These are phyloP conservation scores for Chytriomyces sp. DNA, from an alignment of 192 early-diverging fungal species.

Conservation along the genomic window DNA sequence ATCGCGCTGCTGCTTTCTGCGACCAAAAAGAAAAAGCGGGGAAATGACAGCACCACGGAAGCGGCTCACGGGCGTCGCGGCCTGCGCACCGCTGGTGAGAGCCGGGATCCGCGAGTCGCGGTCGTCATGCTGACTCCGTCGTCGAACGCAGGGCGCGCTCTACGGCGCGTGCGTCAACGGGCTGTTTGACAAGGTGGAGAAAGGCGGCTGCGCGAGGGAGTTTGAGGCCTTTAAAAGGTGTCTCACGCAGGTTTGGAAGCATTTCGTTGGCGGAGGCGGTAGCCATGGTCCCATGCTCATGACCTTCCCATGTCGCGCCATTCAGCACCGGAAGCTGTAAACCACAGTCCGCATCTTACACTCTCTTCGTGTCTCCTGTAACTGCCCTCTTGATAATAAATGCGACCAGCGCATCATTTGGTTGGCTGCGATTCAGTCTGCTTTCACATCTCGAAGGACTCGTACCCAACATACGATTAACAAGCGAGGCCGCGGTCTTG, in stretches of 20 bases:
- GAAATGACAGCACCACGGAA: background rate
- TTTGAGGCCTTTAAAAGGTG: slow-evolving; percentile 25
- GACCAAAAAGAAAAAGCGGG: background rate
- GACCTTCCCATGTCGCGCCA: too few relatives aligned
- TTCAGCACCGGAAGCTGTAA: too few relatives aligned
- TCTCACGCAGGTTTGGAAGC: background rate
- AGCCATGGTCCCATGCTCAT: too few relatives aligned
- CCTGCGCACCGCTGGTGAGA: slow-evolving; percentile 24
- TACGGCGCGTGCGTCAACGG: slow-evolving; percentile 23
- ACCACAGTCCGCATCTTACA: too few relatives aligned
- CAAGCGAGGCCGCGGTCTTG: too few relatives aligned
- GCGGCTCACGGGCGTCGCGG: slow-evolving; percentile 4
- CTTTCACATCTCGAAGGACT: too few relatives aligned
- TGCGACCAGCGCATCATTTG: too few relatives aligned
- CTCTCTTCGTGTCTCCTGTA: too few relatives aligned
- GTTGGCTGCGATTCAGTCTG: too few relatives aligned
- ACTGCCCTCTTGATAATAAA: too few relatives aligned
- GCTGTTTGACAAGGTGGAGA: slow-evolving; percentile 20
- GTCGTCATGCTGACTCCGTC: background rate
- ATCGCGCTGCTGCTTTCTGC: background rate
- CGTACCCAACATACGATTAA: too few relatives aligned
- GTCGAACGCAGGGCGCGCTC: slow-evolving; percentile 6
- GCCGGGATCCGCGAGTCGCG: background rate
- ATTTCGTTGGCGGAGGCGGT: too few relatives aligned
- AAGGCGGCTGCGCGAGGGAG: slow-evolving; percentile 1